Percentiles rank a stretch among this genome's conserved stretches.
Evolutionary conservation across 257 asterid species (phyloP).

Genomic region (Paulownia fortunei): DNA sequence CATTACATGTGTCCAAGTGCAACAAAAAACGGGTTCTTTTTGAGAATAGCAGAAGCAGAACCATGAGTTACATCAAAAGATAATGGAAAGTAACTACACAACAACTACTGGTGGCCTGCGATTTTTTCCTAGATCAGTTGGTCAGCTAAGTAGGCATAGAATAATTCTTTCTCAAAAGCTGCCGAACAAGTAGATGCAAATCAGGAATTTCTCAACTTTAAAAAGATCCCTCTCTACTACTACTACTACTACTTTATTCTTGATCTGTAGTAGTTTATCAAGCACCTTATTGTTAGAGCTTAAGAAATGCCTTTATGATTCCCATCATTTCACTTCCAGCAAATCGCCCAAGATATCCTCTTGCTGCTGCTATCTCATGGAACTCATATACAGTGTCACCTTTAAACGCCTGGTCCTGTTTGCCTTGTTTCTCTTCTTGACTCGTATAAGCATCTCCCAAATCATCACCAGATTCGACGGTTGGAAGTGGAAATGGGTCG

Average conservation of each 20-base stretch:
- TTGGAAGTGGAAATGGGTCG: slow-evolving; percentile 89
- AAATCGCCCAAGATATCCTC: slow-evolving; percentile 90
- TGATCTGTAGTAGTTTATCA: neutral
- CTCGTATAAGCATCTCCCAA: slow-evolving; percentile 30
- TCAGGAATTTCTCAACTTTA: no score
- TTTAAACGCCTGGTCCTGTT: slow-evolving; percentile 43
- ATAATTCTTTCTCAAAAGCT: no score
- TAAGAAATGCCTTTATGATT: slow-evolving; percentile 70
- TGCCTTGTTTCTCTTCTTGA: slow-evolving; percentile 43
- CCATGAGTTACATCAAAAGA: neutral
- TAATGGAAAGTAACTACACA: neutral
- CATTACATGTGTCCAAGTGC: neutral
- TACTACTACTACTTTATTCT: no score
- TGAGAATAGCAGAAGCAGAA: slow-evolving; percentile 5
- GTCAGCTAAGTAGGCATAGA: no score
- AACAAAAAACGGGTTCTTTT: no score
- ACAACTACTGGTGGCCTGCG: no score
- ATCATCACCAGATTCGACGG: slow-evolving; percentile 49
- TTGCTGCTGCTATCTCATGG: slow-evolving; percentile 80
- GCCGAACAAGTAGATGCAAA: no score
- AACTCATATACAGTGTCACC: slow-evolving; percentile 79
- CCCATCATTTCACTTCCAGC: slow-evolving; percentile 96
- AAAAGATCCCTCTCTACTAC: no score
- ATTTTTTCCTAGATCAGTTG: no score
- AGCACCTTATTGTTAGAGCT: slow-evolving; percentile 37